A percentile compares a stretch with the other conserved stretches of the same genome.
Evolutionary conservation across 768 basidiomycete genomes (phyloP).

Genomic region (Mycena venus): DNA sequence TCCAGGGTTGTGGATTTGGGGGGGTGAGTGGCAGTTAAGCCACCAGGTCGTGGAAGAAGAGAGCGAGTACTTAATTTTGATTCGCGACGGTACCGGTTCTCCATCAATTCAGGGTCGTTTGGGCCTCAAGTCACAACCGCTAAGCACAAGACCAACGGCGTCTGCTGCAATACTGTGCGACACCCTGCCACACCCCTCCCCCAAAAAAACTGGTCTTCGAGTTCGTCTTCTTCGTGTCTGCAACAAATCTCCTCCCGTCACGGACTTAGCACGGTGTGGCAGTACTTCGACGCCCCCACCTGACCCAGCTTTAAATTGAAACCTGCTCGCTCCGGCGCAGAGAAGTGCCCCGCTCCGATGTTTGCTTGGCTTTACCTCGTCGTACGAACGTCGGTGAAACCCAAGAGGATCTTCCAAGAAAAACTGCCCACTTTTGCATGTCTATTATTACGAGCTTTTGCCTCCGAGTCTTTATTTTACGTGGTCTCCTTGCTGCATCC

Average conservation of each 20-base stretch:
- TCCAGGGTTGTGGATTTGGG: conserved; percentile 56
- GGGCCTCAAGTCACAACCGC: too few species aligned
- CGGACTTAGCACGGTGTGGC: neutral
- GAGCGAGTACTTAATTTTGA: neutral
- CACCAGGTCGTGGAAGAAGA: conserved; percentile 19
- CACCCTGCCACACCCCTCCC: too few species aligned
- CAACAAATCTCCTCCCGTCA: neutral
- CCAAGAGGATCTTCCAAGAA: neutral
- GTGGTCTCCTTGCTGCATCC: neutral
- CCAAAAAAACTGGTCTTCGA: too few species aligned
- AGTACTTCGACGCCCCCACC: conserved; percentile 8
- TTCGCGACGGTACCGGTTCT: too few species aligned
- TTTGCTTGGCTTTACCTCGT: neutral
- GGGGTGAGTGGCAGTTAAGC: conserved; percentile 30
- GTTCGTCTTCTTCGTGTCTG: neutral
- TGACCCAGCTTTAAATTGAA: conserved; percentile 20
- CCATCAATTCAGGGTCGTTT: too few species aligned
- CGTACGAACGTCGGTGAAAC: conserved; percentile 27
- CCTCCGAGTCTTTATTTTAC: conserved; percentile 20
- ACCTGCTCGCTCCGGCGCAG: conserved; percentile 1
- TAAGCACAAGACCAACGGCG: too few species aligned
- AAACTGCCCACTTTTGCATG: neutral
- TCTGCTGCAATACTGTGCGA: too few species aligned
- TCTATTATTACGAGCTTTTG: conserved; percentile 6
- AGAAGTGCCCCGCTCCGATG: neutral